phyloP scores from a whole-genome alignment of 2,329 filamentous ascomycete genomes.

The Leptographium wingfieldii region DNA sequence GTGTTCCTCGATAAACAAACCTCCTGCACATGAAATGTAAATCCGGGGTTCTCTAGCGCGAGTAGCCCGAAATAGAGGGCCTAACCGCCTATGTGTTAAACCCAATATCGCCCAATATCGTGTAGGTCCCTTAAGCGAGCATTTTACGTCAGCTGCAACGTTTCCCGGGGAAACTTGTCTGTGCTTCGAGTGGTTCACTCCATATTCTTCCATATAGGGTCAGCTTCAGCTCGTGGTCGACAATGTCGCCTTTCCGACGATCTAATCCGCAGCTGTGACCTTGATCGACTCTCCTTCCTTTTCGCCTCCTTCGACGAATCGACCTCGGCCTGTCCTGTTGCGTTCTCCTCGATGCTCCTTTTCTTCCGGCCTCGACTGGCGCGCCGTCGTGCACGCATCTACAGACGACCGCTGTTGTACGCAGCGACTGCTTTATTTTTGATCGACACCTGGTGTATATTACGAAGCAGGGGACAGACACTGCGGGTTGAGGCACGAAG shows the following conservation, averaged over 20 bases:
- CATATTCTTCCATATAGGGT: background rate
- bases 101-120: background rate
- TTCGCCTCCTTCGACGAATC: background rate
- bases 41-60: background rate
- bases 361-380: conserved; percentile 22
- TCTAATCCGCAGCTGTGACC: background rate
- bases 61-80: background rate
- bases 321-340: background rate
- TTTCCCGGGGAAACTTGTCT: background rate
- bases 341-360: conserved; percentile 18
- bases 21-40: background rate
- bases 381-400: conserved; percentile 18
- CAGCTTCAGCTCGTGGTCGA: background rate
- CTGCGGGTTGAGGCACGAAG: background rate
- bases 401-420: conserved; percentile 21
- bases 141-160: background rate
- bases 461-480: background rate
- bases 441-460: conserved; percentile 17
- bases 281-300: background rate
- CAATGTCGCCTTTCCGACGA: conserved; percentile 3
- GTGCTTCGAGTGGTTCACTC: background rate
- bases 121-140: background rate
- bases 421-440: conserved; percentile 20
- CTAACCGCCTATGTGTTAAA: background rate
- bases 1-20: background rate